Evolutionary conservation across 805 yeast genomes (phyloP).

Genomic region (Metschnikowia sp.): DNA sequence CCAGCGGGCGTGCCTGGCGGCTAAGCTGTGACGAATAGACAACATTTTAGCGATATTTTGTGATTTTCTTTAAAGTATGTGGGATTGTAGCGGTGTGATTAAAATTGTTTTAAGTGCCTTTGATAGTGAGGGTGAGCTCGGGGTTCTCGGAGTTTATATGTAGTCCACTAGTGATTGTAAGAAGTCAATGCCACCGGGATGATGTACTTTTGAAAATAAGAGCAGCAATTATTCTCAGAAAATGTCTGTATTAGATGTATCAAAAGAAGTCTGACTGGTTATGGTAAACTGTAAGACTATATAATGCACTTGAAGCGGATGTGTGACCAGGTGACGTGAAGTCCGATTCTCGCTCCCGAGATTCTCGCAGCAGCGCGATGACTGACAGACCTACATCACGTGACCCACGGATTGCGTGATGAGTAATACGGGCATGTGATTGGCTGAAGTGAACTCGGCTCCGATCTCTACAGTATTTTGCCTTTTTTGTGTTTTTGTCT

Average conservation of each 20-base stretch:
- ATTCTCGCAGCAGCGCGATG: constrained; percentile 2
- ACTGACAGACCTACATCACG: constrained; percentile 15
- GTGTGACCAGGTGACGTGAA: not conserved
- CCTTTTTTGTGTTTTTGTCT: not conserved
- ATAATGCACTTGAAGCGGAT: not conserved
- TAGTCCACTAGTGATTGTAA: not conserved
- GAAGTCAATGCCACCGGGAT: not conserved
- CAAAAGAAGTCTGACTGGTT: not conserved
- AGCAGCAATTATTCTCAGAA: not conserved
- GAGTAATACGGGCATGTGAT: constrained; percentile 8
- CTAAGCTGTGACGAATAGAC: not conserved
- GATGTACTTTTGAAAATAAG: too few species aligned
- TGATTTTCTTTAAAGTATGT: not conserved
- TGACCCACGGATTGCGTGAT: constrained; percentile 4
- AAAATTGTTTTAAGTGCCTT: not conserved
- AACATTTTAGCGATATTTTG: not conserved
- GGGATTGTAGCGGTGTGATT: not conserved
- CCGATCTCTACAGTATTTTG: not conserved
- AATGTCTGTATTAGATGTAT: too few species aligned
- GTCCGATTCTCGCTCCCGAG: constrained; percentile 19
- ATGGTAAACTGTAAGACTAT: not conserved
- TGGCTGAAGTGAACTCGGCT: constrained; percentile 7
- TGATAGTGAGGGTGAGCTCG: not conserved
- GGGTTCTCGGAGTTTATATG: not conserved
- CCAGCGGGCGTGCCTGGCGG: constrained; percentile 8